Base-by-base conservation (phyloP, 2,329 filamentous ascomycete genomes). In the Diaporthe humulicola region DNA sequence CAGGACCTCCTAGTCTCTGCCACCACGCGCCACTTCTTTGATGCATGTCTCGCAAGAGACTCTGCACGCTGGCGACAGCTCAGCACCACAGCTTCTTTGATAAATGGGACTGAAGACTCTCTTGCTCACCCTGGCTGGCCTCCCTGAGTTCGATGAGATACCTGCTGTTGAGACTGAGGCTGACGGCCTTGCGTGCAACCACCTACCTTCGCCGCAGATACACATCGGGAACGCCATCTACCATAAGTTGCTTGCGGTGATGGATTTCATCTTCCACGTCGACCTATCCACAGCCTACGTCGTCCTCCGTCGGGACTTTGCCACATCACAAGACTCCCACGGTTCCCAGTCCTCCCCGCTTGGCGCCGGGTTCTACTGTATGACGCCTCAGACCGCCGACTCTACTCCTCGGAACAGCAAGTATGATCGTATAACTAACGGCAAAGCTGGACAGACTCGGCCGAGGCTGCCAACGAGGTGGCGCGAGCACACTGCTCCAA, bases 101-200 rank as follows among this genome's bases (percentile, higher is more conserved):
- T 28, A 40, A 33, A 58, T 45, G 40, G 50, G 14, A 9, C 12
- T 45, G 30, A 22, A 10, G 33, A 15, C 28, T 48, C 54, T 38
- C 38, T 38, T 38, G 8, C 22, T 38, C 42, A 19, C 54, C 42
- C 54, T 50, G 81, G 4, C 74, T 77, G 1, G 86, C 85, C 54
- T 85, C 84, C 73, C 86, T 82, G 64, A 28, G 14, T 76, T 86
- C 84, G 10, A 71, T 71, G 48, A 48, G 58, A 58, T 71, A 71
- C 33, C 40, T 60, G 22, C 69, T 58, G 30, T 48, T 58, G 25
- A 48, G 42, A 58, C 42, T 52, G 48, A 71, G 33, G 45, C 52
- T 58, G 45, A 30, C 42, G 14, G 40, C 70, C 40, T 40, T 50
- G 30, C 56, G 48, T 30, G 57, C 30, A 61, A 71, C 45, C 9